Evolutionary conservation across 2,329 filamentous ascomycete genomes (phyloP).

Genomic region (Onygenales sp.): DNA sequence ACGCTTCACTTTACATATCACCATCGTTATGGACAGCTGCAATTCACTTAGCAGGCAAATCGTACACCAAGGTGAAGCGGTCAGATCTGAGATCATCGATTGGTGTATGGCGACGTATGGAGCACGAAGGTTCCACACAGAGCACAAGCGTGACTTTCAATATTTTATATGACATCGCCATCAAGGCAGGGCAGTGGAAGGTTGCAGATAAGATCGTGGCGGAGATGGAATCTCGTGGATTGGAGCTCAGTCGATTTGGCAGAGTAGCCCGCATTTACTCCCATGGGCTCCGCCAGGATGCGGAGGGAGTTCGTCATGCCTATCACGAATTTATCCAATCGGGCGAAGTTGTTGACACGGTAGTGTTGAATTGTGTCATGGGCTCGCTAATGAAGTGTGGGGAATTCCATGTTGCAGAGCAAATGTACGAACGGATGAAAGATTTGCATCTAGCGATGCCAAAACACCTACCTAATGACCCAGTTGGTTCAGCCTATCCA

Average conservation of each 20-base stretch:
- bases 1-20: constrained; percentile 58
- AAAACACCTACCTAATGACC: constrained; percentile 14
- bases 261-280: constrained; percentile 76
- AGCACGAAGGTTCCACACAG: constrained; percentile 54
- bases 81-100: constrained; percentile 60
- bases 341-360: constrained; percentile 80
- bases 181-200: constrained; percentile 72
- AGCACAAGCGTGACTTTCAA: constrained; percentile 81
- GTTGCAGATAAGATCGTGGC: constrained; percentile 76
- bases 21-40: constrained; percentile 73
- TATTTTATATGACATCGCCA: constrained; percentile 79
- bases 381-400: constrained; percentile 65
- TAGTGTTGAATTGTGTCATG: constrained; percentile 80
- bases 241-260: constrained; percentile 67
- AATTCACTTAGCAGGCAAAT: constrained; percentile 67
- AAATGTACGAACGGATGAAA: constrained; percentile 81
- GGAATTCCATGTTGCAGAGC: constrained; percentile 66
- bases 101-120: constrained; percentile 82
- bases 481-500: constrained; percentile 14
- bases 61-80: constrained; percentile 50
- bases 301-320: constrained; percentile 61
- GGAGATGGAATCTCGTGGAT: constrained; percentile 64
- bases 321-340: constrained; percentile 77
- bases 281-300: constrained; percentile 65
- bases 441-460: constrained; percentile 37